Base-by-base conservation (phyloP, 140 eudicot genomes). In the Flaveria floridana region DNA sequence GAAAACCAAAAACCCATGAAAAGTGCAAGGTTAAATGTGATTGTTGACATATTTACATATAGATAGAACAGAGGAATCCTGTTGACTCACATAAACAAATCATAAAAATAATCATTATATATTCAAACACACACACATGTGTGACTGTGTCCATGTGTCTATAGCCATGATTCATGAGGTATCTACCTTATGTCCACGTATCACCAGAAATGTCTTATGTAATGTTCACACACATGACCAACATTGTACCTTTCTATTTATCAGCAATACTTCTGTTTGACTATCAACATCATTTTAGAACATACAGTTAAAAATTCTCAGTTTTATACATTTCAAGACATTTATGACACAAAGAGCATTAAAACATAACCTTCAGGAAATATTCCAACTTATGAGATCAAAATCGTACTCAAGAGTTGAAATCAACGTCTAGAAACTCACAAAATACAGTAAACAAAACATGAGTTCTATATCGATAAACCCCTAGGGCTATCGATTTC, bases 401-500 rank as follows among this genome's bases (percentile, higher is more conserved):
- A 48, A 48, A 13, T 0, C 3, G 18, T 48, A 48, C 53, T 47
- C 53, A 12, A 47, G 13, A 47, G 16, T 48, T 48, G 53, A 11
- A 48, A 48, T 48, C 53, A 48, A 48, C 0, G 18, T 41, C 3
- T 15, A 2, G 18, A 42, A 67, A 64, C 8, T 14, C 70, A 37
- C 72, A 2, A 67, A 37, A 8, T 15, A 39, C 52, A n/a, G 18
- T 16, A 44, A 42, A 41, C 16, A 18, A 55, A 44, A 18, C 72
- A 68, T 20, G 10, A 68, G 72, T 44, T 68, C 1, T 3, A 14
- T 48, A 11, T 68, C 25, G 55, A 67, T 67, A 68, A 44, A 37
- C 55, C 71, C 37, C 65, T 58, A 65, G 42, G 47, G 70, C 15
- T 39, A 20, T 3, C 12, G 61, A 53, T 53, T 50, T 50, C 16